These are phyloP conservation scores for Marasmius tenuissimus DNA, from an alignment of 1,284 basidiomycete species.

Conservation along the genomic window DNA sequence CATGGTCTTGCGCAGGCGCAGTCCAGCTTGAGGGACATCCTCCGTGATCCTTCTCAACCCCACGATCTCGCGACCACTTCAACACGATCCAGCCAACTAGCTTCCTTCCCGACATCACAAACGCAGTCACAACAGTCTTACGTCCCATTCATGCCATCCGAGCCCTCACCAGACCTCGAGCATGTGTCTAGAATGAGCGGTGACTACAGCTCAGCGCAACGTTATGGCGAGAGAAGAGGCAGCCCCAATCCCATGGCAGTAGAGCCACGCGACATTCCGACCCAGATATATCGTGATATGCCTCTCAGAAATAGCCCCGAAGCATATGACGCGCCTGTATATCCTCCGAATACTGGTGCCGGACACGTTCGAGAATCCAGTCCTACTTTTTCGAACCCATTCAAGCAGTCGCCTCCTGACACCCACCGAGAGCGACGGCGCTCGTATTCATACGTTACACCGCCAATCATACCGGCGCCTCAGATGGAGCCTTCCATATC, in stretches of 20 bases:
- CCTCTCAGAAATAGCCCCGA: slow-evolving; percentile 4
- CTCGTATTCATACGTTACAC: not conserved
- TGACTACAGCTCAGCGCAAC: slow-evolving; percentile 7
- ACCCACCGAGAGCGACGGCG: not conserved
- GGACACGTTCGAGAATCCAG: too few relatives aligned
- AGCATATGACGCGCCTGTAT: not conserved
- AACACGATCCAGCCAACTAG: not conserved
- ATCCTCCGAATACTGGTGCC: not conserved
- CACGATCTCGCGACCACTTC: not conserved
- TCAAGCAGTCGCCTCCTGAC: not conserved
- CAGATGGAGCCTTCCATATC: not conserved
- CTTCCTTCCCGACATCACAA: not conserved
- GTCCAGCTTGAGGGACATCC: slow-evolving; percentile 22
- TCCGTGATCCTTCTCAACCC: slow-evolving; percentile 14
- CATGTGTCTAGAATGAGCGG: slow-evolving; percentile 8
- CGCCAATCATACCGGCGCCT: not conserved
- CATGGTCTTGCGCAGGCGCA: slow-evolving; percentile 26
- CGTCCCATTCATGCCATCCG: not conserved
- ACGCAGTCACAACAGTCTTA: not conserved
- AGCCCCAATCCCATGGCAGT: not conserved
- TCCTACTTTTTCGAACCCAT: too few relatives aligned
- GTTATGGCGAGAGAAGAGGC: not conserved
- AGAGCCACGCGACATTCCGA: not conserved
- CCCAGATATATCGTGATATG: slow-evolving; percentile 2
- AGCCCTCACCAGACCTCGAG: slow-evolving; percentile 8